Percentiles rank a stretch among this genome's conserved stretches.
Conservation (phyloP, 129 eudicot genomes). For the Saussurea involucrata region DNA sequence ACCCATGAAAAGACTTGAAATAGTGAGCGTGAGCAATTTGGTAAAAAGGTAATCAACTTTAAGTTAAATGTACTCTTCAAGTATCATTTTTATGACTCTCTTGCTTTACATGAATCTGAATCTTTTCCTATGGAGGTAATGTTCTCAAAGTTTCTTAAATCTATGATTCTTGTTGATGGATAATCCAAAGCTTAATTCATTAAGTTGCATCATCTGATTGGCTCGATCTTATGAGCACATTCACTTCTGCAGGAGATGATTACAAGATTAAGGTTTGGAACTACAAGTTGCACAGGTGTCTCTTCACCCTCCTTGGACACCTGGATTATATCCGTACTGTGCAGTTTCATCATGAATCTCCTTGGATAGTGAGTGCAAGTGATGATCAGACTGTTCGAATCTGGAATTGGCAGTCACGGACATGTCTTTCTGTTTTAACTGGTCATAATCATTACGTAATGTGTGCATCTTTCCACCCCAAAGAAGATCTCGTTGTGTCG, state of each 20-base stretch:
- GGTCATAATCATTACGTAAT: slow-evolving; percentile 57
- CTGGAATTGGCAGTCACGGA: slow-evolving; percentile 57
- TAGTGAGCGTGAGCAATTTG: not conserved
- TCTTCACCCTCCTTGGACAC: slow-evolving; percentile 52
- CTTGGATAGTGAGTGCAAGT: slow-evolving; percentile 59
- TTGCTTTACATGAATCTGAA: not conserved
- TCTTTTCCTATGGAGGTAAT: not conserved
- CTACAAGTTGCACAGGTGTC: slow-evolving; percentile 53
- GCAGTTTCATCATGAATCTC: slow-evolving; percentile 51
- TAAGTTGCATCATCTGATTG: not conserved
- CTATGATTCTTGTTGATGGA: not conserved
- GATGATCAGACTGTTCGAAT: slow-evolving; percentile 54
- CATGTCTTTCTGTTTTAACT: slow-evolving; percentile 50
- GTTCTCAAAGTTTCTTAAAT: not conserved
- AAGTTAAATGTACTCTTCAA: not conserved
- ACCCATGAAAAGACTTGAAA: not conserved
- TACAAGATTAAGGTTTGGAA: slow-evolving; percentile 62
- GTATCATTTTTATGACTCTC: not conserved
- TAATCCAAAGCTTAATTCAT: not conserved
- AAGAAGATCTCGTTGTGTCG: slow-evolving; percentile 53
- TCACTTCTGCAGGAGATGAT: slow-evolving; percentile 44
- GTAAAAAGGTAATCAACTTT: not conserved
- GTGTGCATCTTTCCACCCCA: slow-evolving; percentile 54
- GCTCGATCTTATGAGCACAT: not conserved
- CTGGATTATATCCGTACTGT: slow-evolving; percentile 60